Base-by-base conservation (phyloP, 2,329 filamentous ascomycete species). In the Nothophaeocryptopus gaeumannii region DNA sequence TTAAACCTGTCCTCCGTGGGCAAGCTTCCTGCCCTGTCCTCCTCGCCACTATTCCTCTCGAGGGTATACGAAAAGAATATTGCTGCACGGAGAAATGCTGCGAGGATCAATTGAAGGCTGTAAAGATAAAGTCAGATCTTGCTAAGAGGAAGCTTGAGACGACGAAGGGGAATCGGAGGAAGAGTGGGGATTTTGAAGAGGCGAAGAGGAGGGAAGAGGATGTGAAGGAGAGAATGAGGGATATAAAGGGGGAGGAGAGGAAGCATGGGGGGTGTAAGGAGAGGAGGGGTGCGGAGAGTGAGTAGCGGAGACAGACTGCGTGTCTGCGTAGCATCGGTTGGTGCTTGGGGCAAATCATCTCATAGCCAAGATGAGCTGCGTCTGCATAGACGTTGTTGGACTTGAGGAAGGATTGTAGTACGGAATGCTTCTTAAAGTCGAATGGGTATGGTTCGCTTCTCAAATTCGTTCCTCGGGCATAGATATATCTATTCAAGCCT, bases 51-150 rank as follows among this genome's bases (percentile, higher is more conserved):
- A 15, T 9, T 8, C 47, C 47, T 2, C 41, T 38, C 30, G 47
- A 50, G 29, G 47, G 47, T 8, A 35, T 35, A 2, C 20, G 37
- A 7, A 40, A 38, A 16, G 8, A 14, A 5, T 47, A 15, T 5
- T 51, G 49, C n/a, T 47, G 49, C 42, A 46, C 38, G 15, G 26
- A 33, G 9, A 30, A 37, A 15, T 51, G 49, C 26, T 51, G 49
- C 14, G 43, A 47, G 33, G 39, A 46, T 5, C 12, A 45, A 15
- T 7, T 47, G 11, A 38, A 40, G 5, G 49, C 47, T 3, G 37
- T 42, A 1, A 51, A 51, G 16, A 16, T 42, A 3, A 39, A 39
- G 12, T 35, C 26, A 34, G 49, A 51, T 43, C 35, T 45, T 11
- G 42, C 34, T n/a, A 51, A 51, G 29, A 39, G 49, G 12, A 39